Percentiles rank a stretch among this genome's conserved stretches.
These are phyloP conservation scores for Vanilla planifolia DNA, from an alignment of 106 monocot genomes.

Conservation along the genomic window DNA sequence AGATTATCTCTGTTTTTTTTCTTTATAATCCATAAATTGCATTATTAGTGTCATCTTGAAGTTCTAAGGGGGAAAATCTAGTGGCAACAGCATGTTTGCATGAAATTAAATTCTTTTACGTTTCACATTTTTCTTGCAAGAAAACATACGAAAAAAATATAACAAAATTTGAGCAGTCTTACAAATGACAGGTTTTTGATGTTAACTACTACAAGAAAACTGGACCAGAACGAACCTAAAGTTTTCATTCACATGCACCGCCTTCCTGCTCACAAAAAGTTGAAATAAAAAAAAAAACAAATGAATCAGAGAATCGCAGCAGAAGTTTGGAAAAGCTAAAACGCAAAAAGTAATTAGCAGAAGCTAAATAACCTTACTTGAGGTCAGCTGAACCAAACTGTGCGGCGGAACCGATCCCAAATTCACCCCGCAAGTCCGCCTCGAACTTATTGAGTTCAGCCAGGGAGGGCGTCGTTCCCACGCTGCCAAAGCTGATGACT, in stretches of 20 bases:
- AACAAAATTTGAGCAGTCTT: too few species aligned
- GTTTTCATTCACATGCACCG: slow-evolving; percentile 86
- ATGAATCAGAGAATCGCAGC: background rate
- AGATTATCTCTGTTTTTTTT: too few species aligned
- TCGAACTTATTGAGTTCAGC: slow-evolving; percentile 97
- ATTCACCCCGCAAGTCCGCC: slow-evolving; percentile 77
- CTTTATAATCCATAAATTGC: too few species aligned
- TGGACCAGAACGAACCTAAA: slow-evolving; percentile 51
- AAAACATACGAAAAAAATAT: too few species aligned
- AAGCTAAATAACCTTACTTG: too few species aligned
- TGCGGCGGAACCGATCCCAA: slow-evolving; percentile 93
- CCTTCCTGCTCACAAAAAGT: slow-evolving; percentile 49
- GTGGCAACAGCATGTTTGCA: too few species aligned
- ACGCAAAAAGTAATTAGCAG: background rate
- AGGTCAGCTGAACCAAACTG: slow-evolving; percentile 95
- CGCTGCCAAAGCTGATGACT: slow-evolving; percentile 20
- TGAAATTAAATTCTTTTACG: too few species aligned
- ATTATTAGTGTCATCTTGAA: too few species aligned
- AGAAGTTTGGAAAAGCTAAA: background rate
- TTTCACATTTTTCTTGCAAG: too few species aligned
- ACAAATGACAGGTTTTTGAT: too few species aligned
- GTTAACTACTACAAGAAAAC: too few species aligned
- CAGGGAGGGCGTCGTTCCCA: slow-evolving; percentile 35
- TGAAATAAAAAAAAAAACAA: slow-evolving; percentile 1
- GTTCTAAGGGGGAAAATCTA: too few species aligned